A percentile compares a stretch with the other conserved stretches of the same genome.
Conservation (phyloP, 1,284 basidiomycete genomes). For the Vanrija pseudolonga region DNA sequence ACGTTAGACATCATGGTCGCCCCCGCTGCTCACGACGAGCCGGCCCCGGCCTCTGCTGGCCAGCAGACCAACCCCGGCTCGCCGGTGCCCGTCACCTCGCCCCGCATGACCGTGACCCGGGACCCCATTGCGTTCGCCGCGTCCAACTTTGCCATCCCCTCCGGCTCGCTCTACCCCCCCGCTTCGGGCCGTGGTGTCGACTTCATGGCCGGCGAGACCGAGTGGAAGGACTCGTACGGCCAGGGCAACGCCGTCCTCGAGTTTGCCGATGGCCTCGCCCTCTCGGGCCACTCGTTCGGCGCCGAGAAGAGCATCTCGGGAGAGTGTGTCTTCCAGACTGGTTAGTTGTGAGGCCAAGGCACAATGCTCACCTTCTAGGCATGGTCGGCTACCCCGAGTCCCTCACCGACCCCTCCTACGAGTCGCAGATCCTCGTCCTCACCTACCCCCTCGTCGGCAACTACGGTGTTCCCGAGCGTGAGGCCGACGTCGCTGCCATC, state of each 20-base stretch:
- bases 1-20: slow-evolving; percentile 12
- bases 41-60: not conserved
- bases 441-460: slow-evolving; percentile 97
- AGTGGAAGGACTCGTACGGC: slow-evolving; percentile 44
- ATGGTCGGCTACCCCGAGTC: slow-evolving; percentile 99
- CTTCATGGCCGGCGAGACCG: slow-evolving; percentile 34
- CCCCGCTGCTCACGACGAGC: slow-evolving; percentile 12
- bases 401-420: slow-evolving; percentile 96
- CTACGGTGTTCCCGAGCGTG: slow-evolving; percentile 91
- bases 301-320: slow-evolving; percentile 89
- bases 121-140: slow-evolving; percentile 20
- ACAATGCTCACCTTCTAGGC: slow-evolving; percentile 54
- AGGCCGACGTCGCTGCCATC: slow-evolving; percentile 46
- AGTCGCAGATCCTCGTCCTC: slow-evolving; percentile 94
- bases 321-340: slow-evolving; percentile 99
- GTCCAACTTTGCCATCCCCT: slow-evolving; percentile 10
- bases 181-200: slow-evolving; percentile 46
- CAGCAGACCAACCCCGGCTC: not conserved
- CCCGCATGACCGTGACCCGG: slow-evolving; percentile 14
- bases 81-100: slow-evolving; percentile 11
- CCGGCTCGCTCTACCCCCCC: slow-evolving; percentile 45
- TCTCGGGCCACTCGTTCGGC: slow-evolving; percentile 88
- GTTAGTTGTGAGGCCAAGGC: slow-evolving; percentile 54
- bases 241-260: slow-evolving; percentile 67
- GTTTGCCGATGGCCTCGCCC: slow-evolving; percentile 84